Conservation (phyloP, 2,329 filamentous ascomycete species). For the Nannizzia gypsea region DNA sequence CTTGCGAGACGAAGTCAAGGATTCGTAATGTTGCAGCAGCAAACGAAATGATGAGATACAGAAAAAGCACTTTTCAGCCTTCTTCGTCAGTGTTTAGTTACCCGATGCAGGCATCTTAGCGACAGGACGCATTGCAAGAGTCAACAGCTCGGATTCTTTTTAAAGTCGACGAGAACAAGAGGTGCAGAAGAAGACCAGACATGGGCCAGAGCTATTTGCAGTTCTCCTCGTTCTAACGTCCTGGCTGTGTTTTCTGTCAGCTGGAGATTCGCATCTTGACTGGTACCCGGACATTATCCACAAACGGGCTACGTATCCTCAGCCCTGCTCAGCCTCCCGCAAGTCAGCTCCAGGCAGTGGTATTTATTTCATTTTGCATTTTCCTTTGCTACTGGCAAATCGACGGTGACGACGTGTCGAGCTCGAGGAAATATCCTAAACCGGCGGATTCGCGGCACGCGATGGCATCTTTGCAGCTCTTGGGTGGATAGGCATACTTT, state of each 20-base stretch:
- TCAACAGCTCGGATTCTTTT: background rate
- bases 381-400: background rate
- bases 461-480: no score
- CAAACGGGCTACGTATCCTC: background rate
- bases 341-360: background rate
- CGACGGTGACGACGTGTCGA: background rate
- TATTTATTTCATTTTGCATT: background rate
- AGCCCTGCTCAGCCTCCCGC: background rate
- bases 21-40: background rate
- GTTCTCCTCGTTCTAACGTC: background rate
- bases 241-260: no score
- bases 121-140: background rate
- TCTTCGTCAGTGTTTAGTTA: background rate
- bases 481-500: no score
- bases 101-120: background rate
- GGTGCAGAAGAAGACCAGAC: background rate
- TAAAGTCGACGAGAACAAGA: no score
- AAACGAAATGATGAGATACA: background rate
- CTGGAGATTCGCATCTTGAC: background rate
- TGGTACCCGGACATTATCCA: background rate
- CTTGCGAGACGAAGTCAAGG: background rate
- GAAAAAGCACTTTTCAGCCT: background rate
- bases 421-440: background rate
- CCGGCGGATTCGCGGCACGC: no score
- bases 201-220: background rate